These are phyloP conservation scores for Prunus padus DNA, from an alignment of 306 rosid genomes.

Conservation along the genomic window DNA sequence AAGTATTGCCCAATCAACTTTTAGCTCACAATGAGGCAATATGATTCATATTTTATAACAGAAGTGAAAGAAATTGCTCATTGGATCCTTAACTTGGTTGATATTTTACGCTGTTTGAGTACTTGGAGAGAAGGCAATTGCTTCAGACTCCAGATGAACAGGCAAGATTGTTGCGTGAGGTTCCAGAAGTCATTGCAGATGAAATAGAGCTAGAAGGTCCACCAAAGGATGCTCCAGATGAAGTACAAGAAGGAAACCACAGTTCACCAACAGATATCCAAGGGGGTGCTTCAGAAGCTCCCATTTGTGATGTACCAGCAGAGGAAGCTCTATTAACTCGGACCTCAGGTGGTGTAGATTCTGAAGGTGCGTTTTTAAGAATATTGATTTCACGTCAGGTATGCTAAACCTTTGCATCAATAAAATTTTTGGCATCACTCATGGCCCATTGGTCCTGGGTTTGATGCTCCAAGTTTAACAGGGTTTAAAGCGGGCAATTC, in stretches of 20 bases:
- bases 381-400: not conserved
- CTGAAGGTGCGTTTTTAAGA: slow-evolving; percentile 49
- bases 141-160: slow-evolving; percentile 68
- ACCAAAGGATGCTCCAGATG: slow-evolving; percentile 31
- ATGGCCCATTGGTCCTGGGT: not conserved
- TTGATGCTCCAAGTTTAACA: not conserved
- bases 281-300: slow-evolving; percentile 37
- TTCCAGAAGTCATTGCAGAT: slow-evolving; percentile 67
- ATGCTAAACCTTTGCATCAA: not conserved
- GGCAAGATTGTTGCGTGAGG: slow-evolving; percentile 53
- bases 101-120: slow-evolving; percentile 53
- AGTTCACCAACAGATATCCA: slow-evolving; percentile 45
- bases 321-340: slow-evolving; percentile 26
- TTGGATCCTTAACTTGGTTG: slow-evolving; percentile 53
- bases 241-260: slow-evolving; percentile 26
- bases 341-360: slow-evolving; percentile 25
- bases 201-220: slow-evolving; percentile 45
- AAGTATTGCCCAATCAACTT: slow-evolving; percentile 1
- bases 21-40: not conserved
- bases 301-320: slow-evolving; percentile 28
- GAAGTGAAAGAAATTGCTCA: not conserved
- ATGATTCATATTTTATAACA: not conserved
- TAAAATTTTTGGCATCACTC: not conserved
- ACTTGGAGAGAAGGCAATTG: slow-evolving; percentile 62
- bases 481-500: not conserved